Conservation (phyloP, 2,329 filamentous ascomycete genomes). For the Dendrostoma leiphaemia region DNA sequence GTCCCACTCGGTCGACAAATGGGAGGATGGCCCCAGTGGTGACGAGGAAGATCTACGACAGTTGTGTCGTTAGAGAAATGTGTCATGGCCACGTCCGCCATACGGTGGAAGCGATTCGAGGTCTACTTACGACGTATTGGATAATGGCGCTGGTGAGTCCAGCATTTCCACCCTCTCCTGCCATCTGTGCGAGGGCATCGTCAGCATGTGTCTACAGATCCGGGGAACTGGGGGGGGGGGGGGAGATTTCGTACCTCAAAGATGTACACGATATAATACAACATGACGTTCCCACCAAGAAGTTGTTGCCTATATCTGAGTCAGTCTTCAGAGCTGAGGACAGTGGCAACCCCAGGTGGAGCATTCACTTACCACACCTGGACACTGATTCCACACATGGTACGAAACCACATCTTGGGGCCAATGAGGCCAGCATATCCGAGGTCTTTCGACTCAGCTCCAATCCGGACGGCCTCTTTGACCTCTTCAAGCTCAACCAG, state of each 20-base stretch:
- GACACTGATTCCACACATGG: conserved; percentile 47
- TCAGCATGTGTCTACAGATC: too few species aligned
- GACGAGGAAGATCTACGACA: conserved; percentile 48
- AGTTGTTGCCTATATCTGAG: conserved; percentile 44
- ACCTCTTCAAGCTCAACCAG: conserved; percentile 18
- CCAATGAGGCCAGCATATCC: conserved; percentile 45
- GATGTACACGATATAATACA: conserved; percentile 62
- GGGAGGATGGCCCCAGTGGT: conserved; percentile 50
- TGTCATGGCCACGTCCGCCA: not conserved
- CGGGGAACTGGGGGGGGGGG: not conserved
- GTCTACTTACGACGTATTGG: conserved; percentile 41
- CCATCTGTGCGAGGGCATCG: not conserved
- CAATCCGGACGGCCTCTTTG: conserved; percentile 35
- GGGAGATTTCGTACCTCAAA: conserved; percentile 40
- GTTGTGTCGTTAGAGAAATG: not conserved
- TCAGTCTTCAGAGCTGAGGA: not conserved
- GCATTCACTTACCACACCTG: conserved; percentile 41
- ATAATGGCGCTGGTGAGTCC: conserved; percentile 50
- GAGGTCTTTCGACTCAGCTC: conserved; percentile 34
- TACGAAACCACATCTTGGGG: conserved; percentile 47
- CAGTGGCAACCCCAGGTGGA: not conserved
- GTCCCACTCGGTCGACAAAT: conserved; percentile 48
- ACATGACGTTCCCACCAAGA: conserved; percentile 55
- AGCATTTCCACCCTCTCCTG: conserved; percentile 22
- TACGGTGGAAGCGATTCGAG: not conserved